Conservation (phyloP, 768 basidiomycete species). For the Phylloporus scabripes region DNA sequence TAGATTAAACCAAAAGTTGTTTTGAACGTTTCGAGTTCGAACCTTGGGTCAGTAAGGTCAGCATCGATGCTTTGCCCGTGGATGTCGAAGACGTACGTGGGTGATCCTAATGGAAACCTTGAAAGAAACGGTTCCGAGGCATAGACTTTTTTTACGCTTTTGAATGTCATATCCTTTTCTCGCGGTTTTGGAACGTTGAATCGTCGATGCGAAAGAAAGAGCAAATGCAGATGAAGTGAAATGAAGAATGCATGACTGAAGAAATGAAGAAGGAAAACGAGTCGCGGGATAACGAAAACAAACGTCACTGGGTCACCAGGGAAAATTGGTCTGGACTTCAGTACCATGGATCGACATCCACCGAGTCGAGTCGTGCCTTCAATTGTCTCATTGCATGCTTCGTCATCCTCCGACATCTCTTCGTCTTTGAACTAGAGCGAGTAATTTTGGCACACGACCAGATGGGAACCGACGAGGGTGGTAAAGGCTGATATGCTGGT, state of each 20-base stretch:
- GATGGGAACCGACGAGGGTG: background rate
- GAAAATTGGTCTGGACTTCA: background rate
- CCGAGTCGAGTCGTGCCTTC: constrained; percentile 8
- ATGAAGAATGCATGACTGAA: background rate
- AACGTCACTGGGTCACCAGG: background rate
- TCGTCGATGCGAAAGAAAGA: background rate
- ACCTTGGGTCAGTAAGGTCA: too few species aligned
- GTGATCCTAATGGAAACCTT: too few species aligned
- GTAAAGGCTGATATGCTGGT: background rate
- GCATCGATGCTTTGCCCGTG: too few species aligned
- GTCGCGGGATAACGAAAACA: background rate
- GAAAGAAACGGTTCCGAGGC: too few species aligned
- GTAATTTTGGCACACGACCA: constrained; percentile 23
- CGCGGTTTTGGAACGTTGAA: too few species aligned
- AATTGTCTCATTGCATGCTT: constrained; percentile 7
- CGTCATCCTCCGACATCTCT: constrained; percentile 6
- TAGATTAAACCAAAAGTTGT: too few species aligned
- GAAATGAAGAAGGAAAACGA: background rate
- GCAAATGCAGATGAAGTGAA: background rate
- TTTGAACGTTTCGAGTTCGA: too few species aligned
- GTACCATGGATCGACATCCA: constrained; percentile 11
- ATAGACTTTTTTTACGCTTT: too few species aligned
- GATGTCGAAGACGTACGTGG: too few species aligned
- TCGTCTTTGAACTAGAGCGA: constrained; percentile 4
- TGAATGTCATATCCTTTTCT: too few species aligned